Evolutionary conservation across 2,329 filamentous ascomycete species (phyloP).

Genomic region (Nigrograna mackinnonii): DNA sequence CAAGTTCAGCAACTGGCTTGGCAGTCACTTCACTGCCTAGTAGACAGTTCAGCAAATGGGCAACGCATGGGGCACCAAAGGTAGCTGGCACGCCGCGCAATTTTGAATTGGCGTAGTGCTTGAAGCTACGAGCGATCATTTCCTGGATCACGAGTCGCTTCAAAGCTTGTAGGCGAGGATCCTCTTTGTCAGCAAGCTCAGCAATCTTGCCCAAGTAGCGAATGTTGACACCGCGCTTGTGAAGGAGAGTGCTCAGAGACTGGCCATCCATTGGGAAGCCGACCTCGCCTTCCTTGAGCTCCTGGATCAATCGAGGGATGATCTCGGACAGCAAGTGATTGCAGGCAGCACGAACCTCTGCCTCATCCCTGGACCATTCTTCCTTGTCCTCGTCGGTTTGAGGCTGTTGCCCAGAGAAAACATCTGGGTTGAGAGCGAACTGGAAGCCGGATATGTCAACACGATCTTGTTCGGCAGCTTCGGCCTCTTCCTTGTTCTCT

Average conservation of each 20-base stretch:
- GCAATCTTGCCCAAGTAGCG: slow-evolving; percentile 91
- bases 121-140: slow-evolving; percentile 94
- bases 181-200: slow-evolving; percentile 61
- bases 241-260: slow-evolving; percentile 83
- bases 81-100: slow-evolving; percentile 78
- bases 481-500: slow-evolving; percentile 29
- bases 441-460: slow-evolving; percentile 87
- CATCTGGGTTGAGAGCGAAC: slow-evolving; percentile 91
- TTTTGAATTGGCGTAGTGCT: slow-evolving; percentile 82
- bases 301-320: slow-evolving; percentile 82
- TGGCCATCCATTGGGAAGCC: slow-evolving; percentile 99
- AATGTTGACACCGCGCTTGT: slow-evolving; percentile 97
- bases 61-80: slow-evolving; percentile 76
- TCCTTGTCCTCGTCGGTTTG: slow-evolving; percentile 90
- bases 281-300: slow-evolving; percentile 88
- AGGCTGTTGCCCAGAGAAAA: slow-evolving; percentile 88
- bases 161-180: slow-evolving; percentile 75
- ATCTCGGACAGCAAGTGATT: slow-evolving; percentile 74
- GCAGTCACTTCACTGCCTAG: slow-evolving; percentile 76
- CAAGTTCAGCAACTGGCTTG: slow-evolving; percentile 77
- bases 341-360: slow-evolving; percentile 84
- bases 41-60: slow-evolving; percentile 92
- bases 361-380: slow-evolving; percentile 80
- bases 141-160: slow-evolving; percentile 81
- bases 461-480: slow-evolving; percentile 59